phyloP scores from a whole-genome alignment of 2,329 filamentous ascomycete species.

The Pseudocercospora musae region DNA sequence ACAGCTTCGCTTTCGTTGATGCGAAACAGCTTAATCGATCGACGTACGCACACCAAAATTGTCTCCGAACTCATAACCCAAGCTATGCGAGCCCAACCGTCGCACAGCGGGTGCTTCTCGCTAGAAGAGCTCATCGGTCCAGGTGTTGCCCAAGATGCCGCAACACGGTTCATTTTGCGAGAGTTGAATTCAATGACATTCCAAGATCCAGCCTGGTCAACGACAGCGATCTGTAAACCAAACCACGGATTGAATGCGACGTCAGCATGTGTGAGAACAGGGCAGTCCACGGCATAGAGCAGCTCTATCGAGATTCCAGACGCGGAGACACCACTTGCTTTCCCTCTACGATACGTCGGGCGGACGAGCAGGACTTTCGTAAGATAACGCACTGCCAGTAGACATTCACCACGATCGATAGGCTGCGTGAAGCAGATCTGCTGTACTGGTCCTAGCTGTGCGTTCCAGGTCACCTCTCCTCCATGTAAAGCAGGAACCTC shows the following conservation, averaged over 20 bases:
- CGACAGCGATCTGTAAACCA: slow-evolving; percentile 59
- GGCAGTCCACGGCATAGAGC: slow-evolving; percentile 51
- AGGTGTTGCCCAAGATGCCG: slow-evolving; percentile 8
- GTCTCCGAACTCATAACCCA: slow-evolving; percentile 50
- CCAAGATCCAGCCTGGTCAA: slow-evolving; percentile 66
- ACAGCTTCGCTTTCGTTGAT: slow-evolving; percentile 26
- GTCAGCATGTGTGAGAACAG: slow-evolving; percentile 56
- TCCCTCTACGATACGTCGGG: slow-evolving; percentile 33
- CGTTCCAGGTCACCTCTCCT: slow-evolving; percentile 55
- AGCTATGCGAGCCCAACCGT: slow-evolving; percentile 51
- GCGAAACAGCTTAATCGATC: slow-evolving; percentile 36
- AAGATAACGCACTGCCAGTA: slow-evolving; percentile 52
- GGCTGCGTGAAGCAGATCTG: slow-evolving; percentile 53
- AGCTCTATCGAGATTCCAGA: slow-evolving; percentile 57
- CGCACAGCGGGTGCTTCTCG: slow-evolving; percentile 34
- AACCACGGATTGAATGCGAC: slow-evolving; percentile 63
- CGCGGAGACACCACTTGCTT: slow-evolving; percentile 23
- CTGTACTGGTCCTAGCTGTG: slow-evolving; percentile 52
- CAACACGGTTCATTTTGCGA: slow-evolving; percentile 16
- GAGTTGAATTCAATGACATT: slow-evolving; percentile 60
- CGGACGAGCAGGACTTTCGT: slow-evolving; percentile 49
- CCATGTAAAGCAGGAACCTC: slow-evolving; percentile 46
- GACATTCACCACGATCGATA: slow-evolving; percentile 40
- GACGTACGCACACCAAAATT: slow-evolving; percentile 53
- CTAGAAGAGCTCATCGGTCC: neutral